A percentile compares a stretch with the other conserved stretches of the same genome.
phyloP scores from a whole-genome alignment of 1,284 basidiomycete genomes.

The Sporisorium iseilematis-ciliati region DNA sequence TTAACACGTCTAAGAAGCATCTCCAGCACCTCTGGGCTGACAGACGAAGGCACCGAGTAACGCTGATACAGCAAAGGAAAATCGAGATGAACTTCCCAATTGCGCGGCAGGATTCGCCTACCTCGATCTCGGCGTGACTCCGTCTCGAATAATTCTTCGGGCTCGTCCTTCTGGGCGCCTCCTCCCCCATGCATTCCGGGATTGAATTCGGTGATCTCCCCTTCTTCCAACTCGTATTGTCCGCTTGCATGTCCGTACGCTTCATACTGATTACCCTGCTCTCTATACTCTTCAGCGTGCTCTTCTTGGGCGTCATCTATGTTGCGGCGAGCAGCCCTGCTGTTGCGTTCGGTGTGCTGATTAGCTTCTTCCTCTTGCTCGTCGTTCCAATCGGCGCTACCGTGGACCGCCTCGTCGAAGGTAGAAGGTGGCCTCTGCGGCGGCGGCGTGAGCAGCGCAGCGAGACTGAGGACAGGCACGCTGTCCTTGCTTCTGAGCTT shows the following conservation, averaged over 20 bases:
- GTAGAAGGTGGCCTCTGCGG: not conserved
- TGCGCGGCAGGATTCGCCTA: constrained; percentile 21
- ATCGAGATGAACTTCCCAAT: constrained; percentile 26
- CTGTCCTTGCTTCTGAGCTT: constrained; percentile 24
- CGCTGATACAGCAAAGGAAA: constrained; percentile 47
- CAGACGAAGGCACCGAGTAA: constrained; percentile 44
- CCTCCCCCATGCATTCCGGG: not conserved
- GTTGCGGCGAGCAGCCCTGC: not conserved
- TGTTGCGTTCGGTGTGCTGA: not conserved
- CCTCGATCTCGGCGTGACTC: not conserved
- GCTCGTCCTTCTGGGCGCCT: not conserved
- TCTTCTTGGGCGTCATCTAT: not conserved
- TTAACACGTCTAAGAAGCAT: constrained; percentile 28
- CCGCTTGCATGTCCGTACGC: not conserved
- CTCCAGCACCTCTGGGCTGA: constrained; percentile 37
- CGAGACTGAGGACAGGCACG: constrained; percentile 19
- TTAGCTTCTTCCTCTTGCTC: not conserved
- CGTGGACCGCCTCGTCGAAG: constrained; percentile 8
- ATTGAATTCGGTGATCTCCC: not conserved
- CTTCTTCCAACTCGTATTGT: not conserved
- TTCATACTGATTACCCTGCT: not conserved
- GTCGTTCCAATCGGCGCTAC: constrained; percentile 7
- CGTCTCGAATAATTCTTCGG: not conserved
- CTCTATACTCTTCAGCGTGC: not conserved
- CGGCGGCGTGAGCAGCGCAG: constrained; percentile 18